Conservation (phyloP, 108 stramenopile genomes). For the Epithemia pelagica region DNA sequence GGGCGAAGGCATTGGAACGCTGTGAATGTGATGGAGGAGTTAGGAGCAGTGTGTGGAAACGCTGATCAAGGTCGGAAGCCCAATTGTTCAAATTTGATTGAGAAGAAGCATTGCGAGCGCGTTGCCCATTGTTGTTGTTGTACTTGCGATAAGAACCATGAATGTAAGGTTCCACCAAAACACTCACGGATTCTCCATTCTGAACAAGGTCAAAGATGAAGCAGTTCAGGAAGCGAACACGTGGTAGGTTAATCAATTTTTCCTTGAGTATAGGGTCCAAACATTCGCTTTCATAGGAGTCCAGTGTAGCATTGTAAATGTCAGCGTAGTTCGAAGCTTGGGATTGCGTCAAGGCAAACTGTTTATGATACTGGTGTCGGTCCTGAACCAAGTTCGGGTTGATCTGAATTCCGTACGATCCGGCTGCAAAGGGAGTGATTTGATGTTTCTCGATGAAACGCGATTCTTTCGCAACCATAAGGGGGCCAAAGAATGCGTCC, state of each 20-base stretch:
- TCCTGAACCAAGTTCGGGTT: conserved; percentile 4
- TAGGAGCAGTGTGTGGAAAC: background rate
- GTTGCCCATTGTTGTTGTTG: background rate
- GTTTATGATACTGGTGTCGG: conserved; percentile 18
- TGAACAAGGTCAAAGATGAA: background rate
- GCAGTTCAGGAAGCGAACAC: conserved; percentile 7
- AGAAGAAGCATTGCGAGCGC: background rate
- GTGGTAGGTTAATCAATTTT: background rate
- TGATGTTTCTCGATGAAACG: conserved; percentile 32
- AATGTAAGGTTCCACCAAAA: background rate
- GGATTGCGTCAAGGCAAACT: conserved; percentile 42
- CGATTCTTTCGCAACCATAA: conserved; percentile 52
- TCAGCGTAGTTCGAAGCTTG: conserved; percentile 30
- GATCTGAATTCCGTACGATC: background rate
- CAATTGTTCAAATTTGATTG: background rate
- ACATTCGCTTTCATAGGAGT: conserved; percentile 14
- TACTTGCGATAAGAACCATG: background rate
- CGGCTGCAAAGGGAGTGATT: too few species aligned
- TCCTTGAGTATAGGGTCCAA: background rate
- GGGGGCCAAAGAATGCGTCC: conserved; percentile 25
- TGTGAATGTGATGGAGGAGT: background rate
- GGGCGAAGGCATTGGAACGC: background rate
- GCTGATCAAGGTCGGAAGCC: background rate
- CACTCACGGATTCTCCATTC: background rate
- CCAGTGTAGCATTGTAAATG: conserved; percentile 33